Conservation (phyloP, 2,329 filamentous ascomycete species). For the Colletotrichum camelliae region DNA sequence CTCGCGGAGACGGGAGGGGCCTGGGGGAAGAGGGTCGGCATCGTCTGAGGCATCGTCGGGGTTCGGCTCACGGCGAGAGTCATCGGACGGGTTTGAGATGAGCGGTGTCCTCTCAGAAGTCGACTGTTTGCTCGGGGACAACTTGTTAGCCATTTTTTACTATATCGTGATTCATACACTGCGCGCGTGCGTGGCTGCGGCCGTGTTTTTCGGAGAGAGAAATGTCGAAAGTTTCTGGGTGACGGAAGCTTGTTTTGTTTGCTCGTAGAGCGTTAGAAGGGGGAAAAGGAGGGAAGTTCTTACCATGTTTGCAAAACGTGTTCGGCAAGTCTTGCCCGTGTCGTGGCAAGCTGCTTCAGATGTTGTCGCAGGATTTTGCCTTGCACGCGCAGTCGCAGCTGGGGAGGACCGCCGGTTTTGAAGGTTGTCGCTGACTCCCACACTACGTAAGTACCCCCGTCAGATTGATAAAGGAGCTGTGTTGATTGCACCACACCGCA, state of each 20-base stretch:
- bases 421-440: neutral
- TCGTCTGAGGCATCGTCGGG: slow-evolving; percentile 30
- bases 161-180: neutral
- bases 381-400: neutral
- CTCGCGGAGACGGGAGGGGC: slow-evolving; percentile 65
- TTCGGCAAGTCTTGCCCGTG: neutral
- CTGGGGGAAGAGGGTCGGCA: slow-evolving; percentile 1
- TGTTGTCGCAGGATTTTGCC: neutral
- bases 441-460: neutral
- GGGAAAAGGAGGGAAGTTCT: neutral
- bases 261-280: neutral
- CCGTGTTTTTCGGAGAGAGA: neutral
- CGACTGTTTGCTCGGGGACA: slow-evolving; percentile 42
- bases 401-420: neutral
- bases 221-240: neutral
- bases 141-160: slow-evolving; percentile 3
- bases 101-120: slow-evolving; percentile 48
- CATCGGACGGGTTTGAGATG: slow-evolving; percentile 33
- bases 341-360: neutral
- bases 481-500: neutral
- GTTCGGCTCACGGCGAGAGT: slow-evolving; percentile 6
- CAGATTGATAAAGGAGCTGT: neutral
- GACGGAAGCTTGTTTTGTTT: neutral
- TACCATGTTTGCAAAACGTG: neutral
- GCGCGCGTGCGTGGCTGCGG: neutral